Evolutionary conservation across 495 filamentous ascomycete species (phyloP).

Genomic region (Xylaria acuta): DNA sequence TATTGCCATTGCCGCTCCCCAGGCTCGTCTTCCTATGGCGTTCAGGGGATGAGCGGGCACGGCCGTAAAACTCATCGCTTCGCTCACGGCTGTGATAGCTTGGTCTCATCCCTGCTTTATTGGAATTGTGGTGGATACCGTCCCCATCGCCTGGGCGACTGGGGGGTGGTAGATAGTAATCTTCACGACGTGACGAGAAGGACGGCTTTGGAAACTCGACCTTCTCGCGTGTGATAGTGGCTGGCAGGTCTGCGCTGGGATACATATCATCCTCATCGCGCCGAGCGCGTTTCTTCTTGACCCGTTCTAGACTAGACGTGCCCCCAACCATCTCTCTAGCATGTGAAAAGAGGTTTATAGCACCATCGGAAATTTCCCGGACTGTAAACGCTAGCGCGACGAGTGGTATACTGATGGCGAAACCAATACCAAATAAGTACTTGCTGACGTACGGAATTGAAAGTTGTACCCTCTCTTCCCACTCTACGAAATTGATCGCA

Average conservation of each 20-base stretch:
- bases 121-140: not conserved
- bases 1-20: conserved; percentile 27
- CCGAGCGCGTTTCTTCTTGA: not conserved
- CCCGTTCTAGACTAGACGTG: not conserved
- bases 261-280: conserved; percentile 1
- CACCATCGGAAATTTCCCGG: conserved; percentile 59
- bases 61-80: conserved; percentile 29
- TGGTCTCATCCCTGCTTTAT: conserved; percentile 18
- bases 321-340: conserved; percentile 11
- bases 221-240: not conserved
- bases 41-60: conserved; percentile 23
- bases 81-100: conserved; percentile 31
- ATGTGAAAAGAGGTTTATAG: conserved; percentile 22
- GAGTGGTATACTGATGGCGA: conserved; percentile 69
- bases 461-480: conserved; percentile 44
- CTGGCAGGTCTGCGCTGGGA: not conserved
- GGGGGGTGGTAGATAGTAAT: conserved; percentile 18
- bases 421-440: conserved; percentile 71
- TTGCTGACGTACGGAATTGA: conserved; percentile 64
- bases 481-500: conserved; percentile 68
- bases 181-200: conserved; percentile 30
- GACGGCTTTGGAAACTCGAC: conserved; percentile 27
- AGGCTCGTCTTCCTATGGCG: conserved; percentile 28
- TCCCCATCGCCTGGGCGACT: conserved; percentile 12
- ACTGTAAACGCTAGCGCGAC: conserved; percentile 64